These are phyloP conservation scores for Xylaria sp. DNA, from an alignment of 2,329 filamentous ascomycete genomes.

Conservation along the genomic window DNA sequence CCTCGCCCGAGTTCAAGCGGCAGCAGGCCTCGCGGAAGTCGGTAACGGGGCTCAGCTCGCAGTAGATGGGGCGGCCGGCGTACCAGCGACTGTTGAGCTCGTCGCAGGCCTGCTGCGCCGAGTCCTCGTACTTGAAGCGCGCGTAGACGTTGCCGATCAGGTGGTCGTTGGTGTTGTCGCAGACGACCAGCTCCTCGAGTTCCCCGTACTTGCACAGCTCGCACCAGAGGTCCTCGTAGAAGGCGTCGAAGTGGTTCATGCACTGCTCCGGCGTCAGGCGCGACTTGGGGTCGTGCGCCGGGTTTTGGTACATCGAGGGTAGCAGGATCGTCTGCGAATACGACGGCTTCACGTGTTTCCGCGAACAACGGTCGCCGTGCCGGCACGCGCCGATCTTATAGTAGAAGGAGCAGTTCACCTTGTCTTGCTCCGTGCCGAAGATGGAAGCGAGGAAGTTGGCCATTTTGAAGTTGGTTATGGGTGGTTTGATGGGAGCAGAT, in stretches of 20 bases:
- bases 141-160: constrained; percentile 99
- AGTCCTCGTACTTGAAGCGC: constrained; percentile 99
- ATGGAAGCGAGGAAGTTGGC: constrained; percentile 99
- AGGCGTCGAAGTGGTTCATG: constrained; percentile 99
- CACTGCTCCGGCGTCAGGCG: constrained; percentile 97
- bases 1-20: constrained; percentile 91
- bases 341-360: constrained; percentile 98
- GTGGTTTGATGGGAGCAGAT: too few species aligned
- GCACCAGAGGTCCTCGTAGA: constrained; percentile 99
- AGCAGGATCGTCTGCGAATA: constrained; percentile 98
- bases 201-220: constrained; percentile 99
- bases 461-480: constrained; percentile 62
- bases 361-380: constrained; percentile 96
- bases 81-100: constrained; percentile 96
- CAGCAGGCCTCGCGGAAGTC: constrained; percentile 99
- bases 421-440: constrained; percentile 99
- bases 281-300: constrained; percentile 93
- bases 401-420: constrained; percentile 99
- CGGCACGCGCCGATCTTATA: constrained; percentile 99
- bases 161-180: constrained; percentile 99
- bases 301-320: constrained; percentile 99
- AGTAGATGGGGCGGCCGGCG: constrained; percentile 95
- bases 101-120: constrained; percentile 92
- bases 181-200: constrained; percentile 96
- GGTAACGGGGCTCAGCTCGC: constrained; percentile 94